phyloP scores from a whole-genome alignment of 1,284 basidiomycete genomes.

The Rhodotorula sp. region DNA sequence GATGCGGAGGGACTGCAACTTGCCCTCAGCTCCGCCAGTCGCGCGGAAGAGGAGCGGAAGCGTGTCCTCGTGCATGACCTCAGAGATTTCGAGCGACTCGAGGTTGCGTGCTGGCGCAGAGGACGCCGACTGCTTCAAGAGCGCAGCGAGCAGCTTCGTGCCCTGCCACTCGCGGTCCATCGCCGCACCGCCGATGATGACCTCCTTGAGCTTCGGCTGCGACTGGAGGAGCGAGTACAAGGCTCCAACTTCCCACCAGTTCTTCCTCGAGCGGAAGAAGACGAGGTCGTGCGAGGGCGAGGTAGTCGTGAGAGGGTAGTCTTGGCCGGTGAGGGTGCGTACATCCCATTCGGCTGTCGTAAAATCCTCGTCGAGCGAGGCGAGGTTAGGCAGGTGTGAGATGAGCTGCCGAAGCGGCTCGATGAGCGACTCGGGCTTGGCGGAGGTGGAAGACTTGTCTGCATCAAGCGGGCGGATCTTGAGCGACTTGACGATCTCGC shows the following conservation, averaged over 20 bases:
- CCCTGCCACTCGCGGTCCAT: conserved; percentile 35
- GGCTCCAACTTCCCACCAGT: conserved; percentile 32
- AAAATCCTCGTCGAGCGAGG: conserved; percentile 18
- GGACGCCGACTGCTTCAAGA: background rate
- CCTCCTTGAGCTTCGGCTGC: background rate
- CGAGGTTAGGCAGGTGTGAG: background rate
- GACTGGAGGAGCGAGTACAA: conserved; percentile 1
- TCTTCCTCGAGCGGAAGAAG: background rate
- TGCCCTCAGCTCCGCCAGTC: background rate
- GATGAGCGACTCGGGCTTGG: conserved; percentile 4
- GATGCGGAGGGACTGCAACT: background rate
- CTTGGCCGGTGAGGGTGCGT: background rate
- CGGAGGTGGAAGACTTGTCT: background rate
- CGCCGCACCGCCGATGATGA: conserved; percentile 20
- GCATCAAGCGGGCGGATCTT: conserved; percentile 4
- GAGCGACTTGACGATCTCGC: background rate
- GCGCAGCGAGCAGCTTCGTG: background rate
- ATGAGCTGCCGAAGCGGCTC: background rate
- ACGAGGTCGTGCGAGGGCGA: background rate
- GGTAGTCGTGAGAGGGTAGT: conserved; percentile 10
- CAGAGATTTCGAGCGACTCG: conserved; percentile 5
- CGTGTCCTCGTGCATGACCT: conserved; percentile 37
- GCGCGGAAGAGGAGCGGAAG: conserved; percentile 19
- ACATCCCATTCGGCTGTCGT: conserved; percentile 24
- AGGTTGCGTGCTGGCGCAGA: background rate